phyloP scores from a whole-genome alignment of 495 filamentous ascomycete genomes.

The Penicillium herquei region DNA sequence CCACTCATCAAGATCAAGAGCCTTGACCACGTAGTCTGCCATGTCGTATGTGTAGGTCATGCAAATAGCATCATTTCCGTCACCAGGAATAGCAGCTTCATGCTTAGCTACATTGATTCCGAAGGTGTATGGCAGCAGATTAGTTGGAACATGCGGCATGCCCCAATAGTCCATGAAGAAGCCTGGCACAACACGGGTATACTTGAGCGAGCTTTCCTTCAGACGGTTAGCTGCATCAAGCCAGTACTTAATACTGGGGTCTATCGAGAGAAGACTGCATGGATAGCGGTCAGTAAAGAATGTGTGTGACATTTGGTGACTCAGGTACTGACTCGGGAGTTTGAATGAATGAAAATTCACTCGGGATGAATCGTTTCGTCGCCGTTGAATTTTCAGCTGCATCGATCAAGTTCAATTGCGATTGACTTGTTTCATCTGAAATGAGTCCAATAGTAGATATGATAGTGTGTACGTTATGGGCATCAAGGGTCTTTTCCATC shows the following conservation, averaged over 20 bases:
- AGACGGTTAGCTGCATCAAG: constrained; percentile 32
- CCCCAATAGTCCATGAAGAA: constrained; percentile 58
- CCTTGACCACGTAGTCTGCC: constrained; percentile 46
- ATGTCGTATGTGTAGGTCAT: constrained; percentile 56
- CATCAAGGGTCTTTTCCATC: constrained; percentile 40
- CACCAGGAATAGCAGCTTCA: constrained; percentile 51
- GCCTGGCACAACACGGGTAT: constrained; percentile 48
- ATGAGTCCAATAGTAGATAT: constrained; percentile 48
- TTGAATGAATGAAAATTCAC: constrained; percentile 46
- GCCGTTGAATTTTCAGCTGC: constrained; percentile 44
- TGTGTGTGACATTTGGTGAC: not conserved
- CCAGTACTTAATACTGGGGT: constrained; percentile 37
- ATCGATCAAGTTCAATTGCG: constrained; percentile 47
- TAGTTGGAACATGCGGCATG: constrained; percentile 42
- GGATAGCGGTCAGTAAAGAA: not conserved
- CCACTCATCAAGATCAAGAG: constrained; percentile 48
- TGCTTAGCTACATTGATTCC: constrained; percentile 47
- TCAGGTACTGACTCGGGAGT: constrained; percentile 26
- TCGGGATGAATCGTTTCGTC: constrained; percentile 49
- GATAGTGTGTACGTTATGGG: constrained; percentile 48
- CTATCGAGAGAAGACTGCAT: constrained; percentile 29
- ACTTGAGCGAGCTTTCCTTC: constrained; percentile 36
- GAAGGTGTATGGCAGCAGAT: constrained; percentile 38
- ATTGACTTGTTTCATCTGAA: constrained; percentile 29
- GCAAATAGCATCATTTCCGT: constrained; percentile 44